Percentiles rank a stretch among this genome's conserved stretches.
phyloP scores from a whole-genome alignment of 1,284 basidiomycete genomes.

The Tremellales sp. region DNA sequence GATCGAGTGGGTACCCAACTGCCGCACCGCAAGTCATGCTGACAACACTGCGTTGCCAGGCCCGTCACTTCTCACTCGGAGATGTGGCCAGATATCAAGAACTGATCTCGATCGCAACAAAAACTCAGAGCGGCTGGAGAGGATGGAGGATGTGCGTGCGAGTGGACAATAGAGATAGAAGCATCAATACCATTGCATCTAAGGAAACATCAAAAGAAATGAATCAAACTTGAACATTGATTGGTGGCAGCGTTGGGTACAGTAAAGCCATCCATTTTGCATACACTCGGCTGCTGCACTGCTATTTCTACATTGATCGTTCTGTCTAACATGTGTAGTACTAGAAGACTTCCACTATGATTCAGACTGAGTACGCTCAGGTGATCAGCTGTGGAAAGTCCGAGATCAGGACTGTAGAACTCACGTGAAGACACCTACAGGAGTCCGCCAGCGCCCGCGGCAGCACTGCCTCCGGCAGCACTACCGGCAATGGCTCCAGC shows the following conservation, averaged over 20 bases:
- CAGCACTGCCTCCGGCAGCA: not conserved
- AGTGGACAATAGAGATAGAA: too few species aligned
- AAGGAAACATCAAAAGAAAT: not conserved
- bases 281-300: not conserved
- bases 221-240: constrained; percentile 1
- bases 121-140: too few species aligned
- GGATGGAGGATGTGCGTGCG: too few species aligned
- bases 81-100: constrained; percentile 28
- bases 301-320: too few species aligned
- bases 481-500: not conserved
- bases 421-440: too few species aligned
- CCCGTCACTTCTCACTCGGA: constrained; percentile 35
- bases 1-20: constrained; percentile 25
- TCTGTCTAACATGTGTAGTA: too few species aligned
- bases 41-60: constrained; percentile 4
- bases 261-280: too few species aligned
- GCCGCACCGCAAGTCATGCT: constrained; percentile 7
- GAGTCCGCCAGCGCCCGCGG: not conserved
- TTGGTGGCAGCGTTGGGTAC: not conserved
- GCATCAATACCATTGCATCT: too few species aligned
- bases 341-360: too few species aligned
- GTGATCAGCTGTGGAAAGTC: too few species aligned
- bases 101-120: not conserved
- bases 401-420: too few species aligned
- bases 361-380: too few species aligned